A percentile compares a stretch with the other conserved stretches of the same genome.
phyloP scores from a whole-genome alignment of 768 basidiomycete genomes.

The Leccinum uliginosum region DNA sequence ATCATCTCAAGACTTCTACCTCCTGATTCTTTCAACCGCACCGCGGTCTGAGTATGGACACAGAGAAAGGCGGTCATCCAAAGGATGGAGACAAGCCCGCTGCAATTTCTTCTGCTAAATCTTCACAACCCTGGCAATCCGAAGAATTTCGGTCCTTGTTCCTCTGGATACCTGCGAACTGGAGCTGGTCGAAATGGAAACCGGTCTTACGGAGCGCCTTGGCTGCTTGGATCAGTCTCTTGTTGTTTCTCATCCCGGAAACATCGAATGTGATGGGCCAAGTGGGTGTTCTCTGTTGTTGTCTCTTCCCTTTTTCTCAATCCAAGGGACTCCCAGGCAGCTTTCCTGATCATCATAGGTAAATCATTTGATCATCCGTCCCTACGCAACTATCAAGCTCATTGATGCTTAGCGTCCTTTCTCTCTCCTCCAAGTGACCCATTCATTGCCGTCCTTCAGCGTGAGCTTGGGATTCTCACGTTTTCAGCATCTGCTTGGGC shows the following conservation, averaged over 20 bases:
- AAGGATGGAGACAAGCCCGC: neutral
- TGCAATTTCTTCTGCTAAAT: neutral
- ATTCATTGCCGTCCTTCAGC: conserved; percentile 64
- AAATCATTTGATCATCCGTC: neutral
- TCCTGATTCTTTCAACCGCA: neutral
- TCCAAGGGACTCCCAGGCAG: conserved; percentile 39
- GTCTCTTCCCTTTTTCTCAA: neutral
- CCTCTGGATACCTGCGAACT: conserved; percentile 57
- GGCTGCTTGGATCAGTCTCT: conserved; percentile 54
- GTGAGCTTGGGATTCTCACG: conserved; percentile 51
- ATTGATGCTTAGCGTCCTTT: conserved; percentile 44
- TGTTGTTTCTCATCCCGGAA: conserved; percentile 55
- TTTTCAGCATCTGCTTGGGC: conserved; percentile 54
- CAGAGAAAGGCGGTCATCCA: neutral
- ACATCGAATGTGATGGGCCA: conserved; percentile 52
- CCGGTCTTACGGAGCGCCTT: conserved; percentile 60
- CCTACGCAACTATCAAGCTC: neutral
- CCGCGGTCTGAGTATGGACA: neutral
- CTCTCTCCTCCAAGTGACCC: conserved; percentile 66
- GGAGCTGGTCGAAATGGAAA: conserved; percentile 55
- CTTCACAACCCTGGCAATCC: neutral
- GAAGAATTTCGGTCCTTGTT: conserved; percentile 30
- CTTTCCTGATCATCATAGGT: conserved; percentile 65
- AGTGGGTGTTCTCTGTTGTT: conserved; percentile 29
- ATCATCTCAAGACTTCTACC: neutral